phyloP scores from a whole-genome alignment of 2,329 filamentous ascomycete genomes.

The Cladosporium sphaerospermum region DNA sequence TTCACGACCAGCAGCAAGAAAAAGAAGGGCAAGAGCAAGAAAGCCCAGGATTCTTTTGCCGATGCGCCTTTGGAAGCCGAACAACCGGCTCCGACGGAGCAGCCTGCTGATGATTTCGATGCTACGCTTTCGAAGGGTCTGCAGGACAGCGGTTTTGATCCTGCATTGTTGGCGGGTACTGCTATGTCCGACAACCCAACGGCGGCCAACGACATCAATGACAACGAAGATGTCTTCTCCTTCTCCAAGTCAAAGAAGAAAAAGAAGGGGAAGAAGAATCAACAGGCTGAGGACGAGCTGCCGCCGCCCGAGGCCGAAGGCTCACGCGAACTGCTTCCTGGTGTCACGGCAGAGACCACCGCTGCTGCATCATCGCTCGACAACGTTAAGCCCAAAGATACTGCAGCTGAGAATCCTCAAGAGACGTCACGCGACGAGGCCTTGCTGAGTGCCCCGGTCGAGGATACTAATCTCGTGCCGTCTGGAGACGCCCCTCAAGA shows the following conservation, averaged over 20 bases:
- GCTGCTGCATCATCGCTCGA: too few relatives aligned
- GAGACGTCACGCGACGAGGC: neutral
- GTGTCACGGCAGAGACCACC: too few relatives aligned
- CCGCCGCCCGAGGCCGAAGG: neutral
- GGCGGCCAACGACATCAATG: constrained; percentile 15
- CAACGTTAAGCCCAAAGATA: too few relatives aligned
- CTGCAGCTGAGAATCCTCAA: too few relatives aligned
- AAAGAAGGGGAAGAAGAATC: constrained; percentile 32
- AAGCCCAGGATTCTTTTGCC: neutral
- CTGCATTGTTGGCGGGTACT: constrained; percentile 32
- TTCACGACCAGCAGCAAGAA: constrained; percentile 24
- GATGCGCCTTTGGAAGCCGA: neutral
- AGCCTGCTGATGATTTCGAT: constrained; percentile 26
- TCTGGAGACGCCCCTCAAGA: neutral
- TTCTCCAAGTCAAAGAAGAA: constrained; percentile 36
- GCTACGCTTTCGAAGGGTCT: constrained; percentile 32
- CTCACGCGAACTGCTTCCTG: neutral
- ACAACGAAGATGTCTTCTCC: constrained; percentile 27
- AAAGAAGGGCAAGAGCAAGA: constrained; percentile 24
- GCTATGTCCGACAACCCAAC: constrained; percentile 24
- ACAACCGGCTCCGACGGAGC: constrained; percentile 5
- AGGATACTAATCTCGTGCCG: neutral
- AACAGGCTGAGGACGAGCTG: neutral
- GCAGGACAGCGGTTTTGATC: constrained; percentile 29
- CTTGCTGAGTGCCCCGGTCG: neutral